These are phyloP conservation scores for Coccomyxa subellipsoidea DNA, from an alignment of 163 green algal species.

Conservation along the genomic window DNA sequence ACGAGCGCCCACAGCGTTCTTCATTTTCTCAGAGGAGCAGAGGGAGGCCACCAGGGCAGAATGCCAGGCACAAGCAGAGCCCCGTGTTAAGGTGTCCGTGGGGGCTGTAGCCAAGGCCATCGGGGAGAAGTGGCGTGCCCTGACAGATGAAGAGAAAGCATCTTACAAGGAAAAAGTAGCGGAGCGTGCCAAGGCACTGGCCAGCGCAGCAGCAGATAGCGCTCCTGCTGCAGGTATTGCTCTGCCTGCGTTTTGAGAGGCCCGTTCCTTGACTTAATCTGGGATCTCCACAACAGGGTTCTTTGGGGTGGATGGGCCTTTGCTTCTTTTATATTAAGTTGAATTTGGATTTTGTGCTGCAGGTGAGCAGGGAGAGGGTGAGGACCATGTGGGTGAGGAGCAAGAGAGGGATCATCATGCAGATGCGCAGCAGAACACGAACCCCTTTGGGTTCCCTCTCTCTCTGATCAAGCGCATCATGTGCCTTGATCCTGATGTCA, in stretches of 20 bases:
- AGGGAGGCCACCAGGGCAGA: conserved; percentile 19
- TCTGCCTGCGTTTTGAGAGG: not conserved
- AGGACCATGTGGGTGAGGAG: not conserved
- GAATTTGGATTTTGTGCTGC: not conserved
- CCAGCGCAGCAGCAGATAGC: conserved; percentile 6
- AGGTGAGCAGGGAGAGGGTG: not conserved
- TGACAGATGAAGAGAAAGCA: conserved; percentile 50
- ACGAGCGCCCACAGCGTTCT: conserved; percentile 33
- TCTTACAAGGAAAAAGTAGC: conserved; percentile 14
- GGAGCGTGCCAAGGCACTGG: not conserved
- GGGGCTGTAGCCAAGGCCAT: conserved; percentile 42
- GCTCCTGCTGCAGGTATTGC: not conserved
- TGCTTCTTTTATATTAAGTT: no score
- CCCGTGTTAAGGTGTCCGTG: conserved; percentile 32
- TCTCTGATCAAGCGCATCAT: conserved; percentile 44
- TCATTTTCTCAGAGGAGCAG: conserved; percentile 37
- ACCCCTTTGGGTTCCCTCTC: conserved; percentile 14
- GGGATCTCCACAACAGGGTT: no score
- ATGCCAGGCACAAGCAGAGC: conserved; percentile 11
- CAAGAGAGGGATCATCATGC: not conserved
- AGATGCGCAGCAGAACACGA: not conserved
- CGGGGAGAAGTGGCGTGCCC: conserved; percentile 37
- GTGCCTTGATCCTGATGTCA: conserved; percentile 41
- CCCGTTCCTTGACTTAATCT: no score
- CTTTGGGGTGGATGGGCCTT: no score